Percentiles rank a stretch among this genome's conserved stretches.
Evolutionary conservation across 1,139 yeast species (phyloP).

Genomic region (Pichia sp.): DNA sequence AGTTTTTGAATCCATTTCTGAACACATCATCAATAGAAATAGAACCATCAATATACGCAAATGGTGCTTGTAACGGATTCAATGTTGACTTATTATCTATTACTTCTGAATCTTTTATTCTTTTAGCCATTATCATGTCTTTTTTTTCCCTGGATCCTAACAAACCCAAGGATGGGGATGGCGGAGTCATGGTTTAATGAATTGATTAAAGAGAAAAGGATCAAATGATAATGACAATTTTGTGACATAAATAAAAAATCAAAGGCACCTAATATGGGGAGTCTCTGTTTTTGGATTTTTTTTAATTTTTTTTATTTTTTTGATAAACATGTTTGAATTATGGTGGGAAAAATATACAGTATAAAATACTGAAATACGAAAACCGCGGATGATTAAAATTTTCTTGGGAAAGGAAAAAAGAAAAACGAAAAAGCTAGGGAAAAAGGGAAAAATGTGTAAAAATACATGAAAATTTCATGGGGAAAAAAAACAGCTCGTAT

Average conservation of each 20-base stretch:
- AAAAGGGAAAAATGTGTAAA: not conserved
- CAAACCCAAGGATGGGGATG: not conserved
- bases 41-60: slow-evolving; percentile 12
- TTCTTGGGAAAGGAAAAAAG: not conserved
- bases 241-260: too few species aligned
- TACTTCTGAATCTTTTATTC: slow-evolving; percentile 12
- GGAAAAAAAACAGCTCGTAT: too few species aligned
- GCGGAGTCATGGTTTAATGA: not conserved
- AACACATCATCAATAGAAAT: slow-evolving; percentile 1
- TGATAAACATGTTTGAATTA: not conserved
- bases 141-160: not conserved
- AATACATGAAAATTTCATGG: not conserved
- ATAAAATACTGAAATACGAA: too few species aligned
- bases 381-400: too few species aligned
- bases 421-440: not conserved
- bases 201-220: not conserved
- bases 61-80: slow-evolving; percentile 14
- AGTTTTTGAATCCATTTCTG: not conserved
- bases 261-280: not conserved
- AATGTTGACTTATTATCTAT: slow-evolving; percentile 8
- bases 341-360: too few species aligned
- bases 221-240: too few species aligned
- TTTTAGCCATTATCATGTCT: slow-evolving; percentile 11
- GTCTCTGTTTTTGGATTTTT: too few species aligned
- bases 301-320: too few species aligned